Evolutionary conservation across 495 filamentous ascomycete genomes (phyloP), one percentile per base, ranked within the genome.

Genomic region (Entonaema liquescens): DNA sequence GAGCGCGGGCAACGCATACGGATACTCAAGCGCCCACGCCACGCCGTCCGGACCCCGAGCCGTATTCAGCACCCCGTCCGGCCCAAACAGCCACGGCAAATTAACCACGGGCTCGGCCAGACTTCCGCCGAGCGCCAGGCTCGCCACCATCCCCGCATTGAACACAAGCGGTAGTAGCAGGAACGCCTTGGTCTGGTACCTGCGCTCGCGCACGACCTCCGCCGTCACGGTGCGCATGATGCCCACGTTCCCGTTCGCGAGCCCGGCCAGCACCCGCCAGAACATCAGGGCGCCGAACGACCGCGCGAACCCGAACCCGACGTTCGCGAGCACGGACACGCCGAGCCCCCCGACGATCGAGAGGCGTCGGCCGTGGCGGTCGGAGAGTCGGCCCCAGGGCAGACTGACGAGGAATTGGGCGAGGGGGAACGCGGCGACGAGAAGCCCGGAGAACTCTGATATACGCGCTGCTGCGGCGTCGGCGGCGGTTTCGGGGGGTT

Each of bases 171-270:
- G 93, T 57, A 97, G 74, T n/a, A 95, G 79, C 35, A 94, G 75
- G 62, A 95, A 95, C 0, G 93, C 92, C 31, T 91, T 83, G 13
- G 88, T 89, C 80, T 92, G 92, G 69, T 87, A 91, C 76, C 80
- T 85, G 70, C 84, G 87, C 78, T 90, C 88, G 58, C 80, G 73
- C 6, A 90, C 81, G 36, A 88, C 84, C 78, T 96, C 93, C 5
- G 87, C 86, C 26, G 94, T 90, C 86, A 93, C 92, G 0, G 91
- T 95, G 47, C 92, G 84, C 79, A 95, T 89, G 35, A 94, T 90
- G 0, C 92, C 91, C 0, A 93, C 89, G 71, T 93, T 95, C 0
- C 91, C 92, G 74, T 93, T 93, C 66, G 89, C 83, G 0, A 89
- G 76, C 0, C 93, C 93, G 3, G 88, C 91, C 6, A 95, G 74